Evolutionary conservation across 2,329 filamentous ascomycete species (phyloP).

Genomic region (Colletotrichum higginsianum): DNA sequence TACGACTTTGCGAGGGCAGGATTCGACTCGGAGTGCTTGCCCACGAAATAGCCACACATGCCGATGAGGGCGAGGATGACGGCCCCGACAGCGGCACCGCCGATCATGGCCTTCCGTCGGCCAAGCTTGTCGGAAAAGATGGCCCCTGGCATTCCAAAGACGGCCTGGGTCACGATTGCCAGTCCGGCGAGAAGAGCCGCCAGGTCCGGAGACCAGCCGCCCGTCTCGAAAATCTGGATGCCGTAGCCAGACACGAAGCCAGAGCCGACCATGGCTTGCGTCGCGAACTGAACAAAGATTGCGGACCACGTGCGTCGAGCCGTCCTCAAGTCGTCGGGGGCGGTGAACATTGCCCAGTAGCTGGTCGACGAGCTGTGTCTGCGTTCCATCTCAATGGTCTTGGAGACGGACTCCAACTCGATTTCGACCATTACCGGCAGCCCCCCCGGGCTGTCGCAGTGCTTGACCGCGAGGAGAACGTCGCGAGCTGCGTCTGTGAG

Average conservation of each 20-base stretch:
- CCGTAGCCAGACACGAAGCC: constrained; percentile 5
- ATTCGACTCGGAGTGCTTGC: neutral
- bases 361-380: constrained; percentile 3
- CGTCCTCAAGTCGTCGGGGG: neutral
- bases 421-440: neutral
- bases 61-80: constrained; percentile 8
- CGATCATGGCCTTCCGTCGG: neutral
- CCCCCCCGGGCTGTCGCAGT: neutral
- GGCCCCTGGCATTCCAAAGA: constrained; percentile 7
- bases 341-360: constrained; percentile 8
- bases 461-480: neutral
- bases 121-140: constrained; percentile 10
- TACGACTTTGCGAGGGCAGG: constrained; percentile 9
- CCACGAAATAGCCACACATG: constrained; percentile 14
- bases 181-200: neutral
- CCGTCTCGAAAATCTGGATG: constrained; percentile 6
- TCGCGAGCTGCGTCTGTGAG: constrained; percentile 1
- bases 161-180: constrained; percentile 8
- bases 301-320: constrained; percentile 5
- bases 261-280: neutral
- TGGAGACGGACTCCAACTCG: constrained; percentile 7
- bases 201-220: constrained; percentile 12
- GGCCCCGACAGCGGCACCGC: neutral
- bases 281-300: constrained; percentile 7
- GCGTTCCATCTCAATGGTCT: constrained; percentile 12